phyloP scores from a whole-genome alignment of 2,329 filamentous ascomycete genomes.

The Paraconiothyrium brasiliense region DNA sequence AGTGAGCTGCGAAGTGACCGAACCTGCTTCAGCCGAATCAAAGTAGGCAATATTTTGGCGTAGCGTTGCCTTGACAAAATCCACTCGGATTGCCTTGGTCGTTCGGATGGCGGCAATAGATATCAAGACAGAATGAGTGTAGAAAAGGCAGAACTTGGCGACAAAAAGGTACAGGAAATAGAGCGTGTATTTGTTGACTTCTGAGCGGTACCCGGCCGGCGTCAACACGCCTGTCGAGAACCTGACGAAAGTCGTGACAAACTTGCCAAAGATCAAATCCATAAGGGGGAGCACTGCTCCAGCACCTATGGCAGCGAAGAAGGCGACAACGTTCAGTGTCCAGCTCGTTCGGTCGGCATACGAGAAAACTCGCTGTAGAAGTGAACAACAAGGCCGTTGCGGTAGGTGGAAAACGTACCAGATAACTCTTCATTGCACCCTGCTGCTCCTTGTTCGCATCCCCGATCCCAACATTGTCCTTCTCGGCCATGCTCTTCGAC shows the following conservation, averaged over 20 bases:
- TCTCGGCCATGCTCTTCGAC: constrained; percentile 8
- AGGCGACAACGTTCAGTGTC: constrained; percentile 41
- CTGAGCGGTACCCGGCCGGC: constrained; percentile 49
- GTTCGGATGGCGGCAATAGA: constrained; percentile 63
- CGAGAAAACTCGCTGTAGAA: constrained; percentile 43
- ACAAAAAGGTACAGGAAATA: constrained; percentile 78
- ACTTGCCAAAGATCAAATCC: constrained; percentile 63
- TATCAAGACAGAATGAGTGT: constrained; percentile 54
- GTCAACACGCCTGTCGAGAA: constrained; percentile 48
- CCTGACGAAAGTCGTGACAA: constrained; percentile 58
- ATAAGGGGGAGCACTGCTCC: constrained; percentile 60
- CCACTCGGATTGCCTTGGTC: constrained; percentile 62
- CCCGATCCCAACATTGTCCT: constrained; percentile 2
- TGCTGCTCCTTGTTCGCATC: constrained; percentile 23
- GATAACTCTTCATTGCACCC: constrained; percentile 34
- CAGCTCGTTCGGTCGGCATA: constrained; percentile 46
- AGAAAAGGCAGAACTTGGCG: constrained; percentile 70
- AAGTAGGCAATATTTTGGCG: constrained; percentile 53
- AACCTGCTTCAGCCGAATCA: constrained; percentile 89
- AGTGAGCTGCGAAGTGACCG: constrained; percentile 93
- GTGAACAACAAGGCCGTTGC: constrained; percentile 18
- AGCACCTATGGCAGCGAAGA: constrained; percentile 53
- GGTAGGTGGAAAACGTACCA: constrained; percentile 26
- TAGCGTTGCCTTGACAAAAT: constrained; percentile 72
- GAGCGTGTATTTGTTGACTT: constrained; percentile 57